Base-by-base conservation (phyloP, 2,329 filamentous ascomycete species). In the Aspergillus awamori region DNA sequence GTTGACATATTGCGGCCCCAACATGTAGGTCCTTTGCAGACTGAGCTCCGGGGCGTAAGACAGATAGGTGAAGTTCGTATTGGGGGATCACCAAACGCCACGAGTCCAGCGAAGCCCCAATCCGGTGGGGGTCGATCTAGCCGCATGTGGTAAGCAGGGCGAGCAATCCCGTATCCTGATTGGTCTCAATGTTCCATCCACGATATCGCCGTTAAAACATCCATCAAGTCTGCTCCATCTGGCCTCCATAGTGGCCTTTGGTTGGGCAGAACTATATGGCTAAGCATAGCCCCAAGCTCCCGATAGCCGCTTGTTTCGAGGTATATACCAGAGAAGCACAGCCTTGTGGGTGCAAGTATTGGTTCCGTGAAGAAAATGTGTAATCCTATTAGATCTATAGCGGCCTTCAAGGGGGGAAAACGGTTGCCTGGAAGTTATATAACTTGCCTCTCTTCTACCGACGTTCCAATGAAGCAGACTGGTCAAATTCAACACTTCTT, bases 111-210 rank as follows among this genome's bases (percentile, higher is more conserved):
- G 20, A 22, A 22, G 20, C 22, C 41, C 39, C 41, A 45, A 20
- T 45, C 33, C 11, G 33, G 20, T 28, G 53, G 45, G 8, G 10
- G 13, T 8, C 15, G 15, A 7, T 55, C 53, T 56, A 56, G 17
- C 53, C 26, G 41, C 39, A 33, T 47, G 5, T 2, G 39, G 53
- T 11, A 56, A n/a, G 53, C 39, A 56, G n/a, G 22, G 53, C 53
- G 53, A 56, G 53, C 53, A n/a, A 30, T 15, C n/a, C 17, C 6
- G n/a, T 10, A 2, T 33, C 4, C 39, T 45, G 26, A 30, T 45
- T 45, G 41, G n/a, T 3, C 5, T 15, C 13, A 15, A 5, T 41
- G 8, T 20, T n/a, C n/a, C 17, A 8, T 15, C 22, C 36, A 20
- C 10, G 41, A 55, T 55, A 20, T 43, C n/a, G 15, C n/a, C 5